Evolutionary conservation across 495 filamentous ascomycete species (phyloP).

Genomic region (Daldinia vernicosa): DNA sequence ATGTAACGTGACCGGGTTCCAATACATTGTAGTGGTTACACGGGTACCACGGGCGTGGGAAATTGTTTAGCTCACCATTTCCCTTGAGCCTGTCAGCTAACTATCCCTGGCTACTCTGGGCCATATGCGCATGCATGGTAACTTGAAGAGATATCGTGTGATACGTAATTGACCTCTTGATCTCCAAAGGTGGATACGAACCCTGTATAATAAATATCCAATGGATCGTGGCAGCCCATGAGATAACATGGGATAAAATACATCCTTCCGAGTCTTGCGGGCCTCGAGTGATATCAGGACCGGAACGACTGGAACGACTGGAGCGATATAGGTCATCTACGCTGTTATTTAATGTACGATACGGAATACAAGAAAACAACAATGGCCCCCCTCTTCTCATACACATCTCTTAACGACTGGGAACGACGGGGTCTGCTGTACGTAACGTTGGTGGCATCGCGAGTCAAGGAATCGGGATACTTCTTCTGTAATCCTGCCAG

Average conservation of each 20-base stretch:
- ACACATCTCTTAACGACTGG: neutral
- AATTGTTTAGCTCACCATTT: conserved; percentile 9
- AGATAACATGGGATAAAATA: too few species aligned
- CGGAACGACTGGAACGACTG: neutral
- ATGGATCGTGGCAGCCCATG: neutral
- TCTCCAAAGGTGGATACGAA: conserved; percentile 1
- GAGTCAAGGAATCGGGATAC: conserved; percentile 27
- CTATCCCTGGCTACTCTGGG: neutral
- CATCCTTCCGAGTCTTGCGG: conserved; percentile 2
- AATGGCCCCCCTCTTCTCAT: neutral
- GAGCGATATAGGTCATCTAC: neutral
- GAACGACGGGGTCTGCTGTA: conserved; percentile 11
- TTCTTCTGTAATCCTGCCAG: conserved; percentile 28
- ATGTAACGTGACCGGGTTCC: conserved; percentile 20
- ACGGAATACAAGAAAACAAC: conserved; percentile 6
- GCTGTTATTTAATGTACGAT: neutral
- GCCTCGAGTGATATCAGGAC: neutral
- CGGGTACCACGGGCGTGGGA: conserved; percentile 32
- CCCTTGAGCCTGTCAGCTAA: neutral
- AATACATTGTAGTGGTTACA: conserved; percentile 16
- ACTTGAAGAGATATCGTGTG: conserved; percentile 2
- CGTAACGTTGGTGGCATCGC: conserved; percentile 27
- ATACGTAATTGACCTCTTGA: conserved; percentile 14
- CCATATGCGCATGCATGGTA: conserved; percentile 7
- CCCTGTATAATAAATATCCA: conserved; percentile 9